A percentile compares a stretch with the other conserved stretches of the same genome.
Conservation (phyloP, 2,329 filamentous ascomycete species). For the Botryotinia calthae region DNA sequence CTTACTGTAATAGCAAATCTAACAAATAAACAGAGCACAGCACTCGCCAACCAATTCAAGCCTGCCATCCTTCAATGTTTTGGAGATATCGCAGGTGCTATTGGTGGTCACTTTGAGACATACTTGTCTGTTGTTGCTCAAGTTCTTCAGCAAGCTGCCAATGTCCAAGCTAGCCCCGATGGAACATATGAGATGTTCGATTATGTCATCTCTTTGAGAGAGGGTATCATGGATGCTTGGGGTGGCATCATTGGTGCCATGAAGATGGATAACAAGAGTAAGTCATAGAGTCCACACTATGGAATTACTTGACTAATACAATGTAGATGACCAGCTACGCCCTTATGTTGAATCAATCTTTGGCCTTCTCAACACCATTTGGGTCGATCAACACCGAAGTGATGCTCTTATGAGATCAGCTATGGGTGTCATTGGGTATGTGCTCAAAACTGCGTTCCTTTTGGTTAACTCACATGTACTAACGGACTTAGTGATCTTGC, state of each 20-base stretch:
- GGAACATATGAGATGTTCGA: conserved; percentile 93
- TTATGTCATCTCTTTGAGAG: conserved; percentile 89
- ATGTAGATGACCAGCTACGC: conserved; percentile 64
- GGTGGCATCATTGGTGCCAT: conserved; percentile 93
- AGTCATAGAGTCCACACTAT: conserved; percentile 37
- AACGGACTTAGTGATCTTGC: conserved; percentile 71
- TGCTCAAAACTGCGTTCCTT: conserved; percentile 21
- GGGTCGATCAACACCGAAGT: conserved; percentile 80
- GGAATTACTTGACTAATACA: conserved; percentile 33
- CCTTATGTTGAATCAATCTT: conserved; percentile 85
- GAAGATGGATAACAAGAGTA: conserved; percentile 77
- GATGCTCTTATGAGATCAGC: conserved; percentile 89
- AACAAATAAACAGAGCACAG: conserved; percentile 59
- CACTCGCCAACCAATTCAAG: conserved; percentile 95
- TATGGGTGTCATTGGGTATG: conserved; percentile 96
- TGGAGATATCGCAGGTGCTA: conserved; percentile 94
- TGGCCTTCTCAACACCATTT: conserved; percentile 76
- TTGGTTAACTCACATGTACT: conserved; percentile 18
- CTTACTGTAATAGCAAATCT: neutral
- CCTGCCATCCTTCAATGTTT: conserved; percentile 97
- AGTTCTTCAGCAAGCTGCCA: conserved; percentile 89
- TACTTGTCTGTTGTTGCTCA: conserved; percentile 91
- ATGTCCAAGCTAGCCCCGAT: conserved; percentile 74
- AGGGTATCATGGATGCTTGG: conserved; percentile 99
- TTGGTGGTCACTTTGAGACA: conserved; percentile 85